Evolutionary conservation across 805 yeast species (phyloP), one percentile per base, ranked within the genome.

Genomic region (Maudiozyma barnettii): DNA sequence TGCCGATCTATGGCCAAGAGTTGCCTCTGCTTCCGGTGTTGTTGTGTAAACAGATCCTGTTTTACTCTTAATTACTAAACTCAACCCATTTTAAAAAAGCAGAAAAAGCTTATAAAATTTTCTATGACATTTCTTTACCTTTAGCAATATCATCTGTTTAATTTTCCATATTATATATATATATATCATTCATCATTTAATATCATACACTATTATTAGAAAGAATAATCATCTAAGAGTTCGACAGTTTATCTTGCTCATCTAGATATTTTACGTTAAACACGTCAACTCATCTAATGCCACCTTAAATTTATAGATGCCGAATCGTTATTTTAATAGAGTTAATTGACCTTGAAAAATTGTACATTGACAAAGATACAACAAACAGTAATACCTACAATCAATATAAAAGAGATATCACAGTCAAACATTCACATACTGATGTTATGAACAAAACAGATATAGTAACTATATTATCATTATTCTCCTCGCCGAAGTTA

Each of bases 1-100:
- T 82, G 99, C 99, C 72, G 99, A 93, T 73, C 84, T 93, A 76
- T 93, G 99, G 99, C 99, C 99, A 75, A 88, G 99, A 82, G 91
- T 93, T 79, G 98, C 99, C 71, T 88, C 97, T 65, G 88, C 87
- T 91, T 93, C 99, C 67, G 98, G 98, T 88, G 98, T 93, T 74
- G 99, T 93, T 75, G 99, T 90, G 74, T 93, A 90, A 81, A 20
- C 16, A 36, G 18, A 43, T 18, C 18, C 21, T n/a, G 8, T n/a
- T n/a, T 8, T 14, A 10, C n/a, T 8, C n/a, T 14, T n/a, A 9
- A 10, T 14, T 33, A 8, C 18, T 33, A 16, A 33, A n/a, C 7
- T 33, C 18, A 4, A n/a, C 36, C 7, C 36, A 33, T n/a, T 33
- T 33, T 33, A n/a, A n/a, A 14, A 29, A 16, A 33, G 18, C 16